phyloP scores from a whole-genome alignment of 331 rosid species.

The Cydonia oblonga region DNA sequence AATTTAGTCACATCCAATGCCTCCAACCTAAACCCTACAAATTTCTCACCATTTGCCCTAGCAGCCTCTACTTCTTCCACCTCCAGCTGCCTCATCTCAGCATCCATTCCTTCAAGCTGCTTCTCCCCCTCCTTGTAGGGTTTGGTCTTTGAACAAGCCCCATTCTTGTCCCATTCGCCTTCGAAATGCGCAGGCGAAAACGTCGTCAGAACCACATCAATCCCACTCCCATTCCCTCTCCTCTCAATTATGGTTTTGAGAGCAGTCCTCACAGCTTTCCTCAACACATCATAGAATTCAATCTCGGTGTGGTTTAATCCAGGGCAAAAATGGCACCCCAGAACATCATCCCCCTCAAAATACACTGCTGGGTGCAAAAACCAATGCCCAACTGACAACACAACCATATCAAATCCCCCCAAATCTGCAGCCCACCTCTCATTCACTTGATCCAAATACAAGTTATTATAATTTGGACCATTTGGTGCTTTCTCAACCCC shows the following conservation, averaged over 20 bases:
- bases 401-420: conserved; percentile 38
- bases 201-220: conserved; percentile 52
- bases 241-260: conserved; percentile 42
- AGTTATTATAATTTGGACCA: conserved; percentile 39
- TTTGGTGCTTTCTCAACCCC: conserved; percentile 55
- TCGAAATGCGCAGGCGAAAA: conserved; percentile 88
- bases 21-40: conserved; percentile 36
- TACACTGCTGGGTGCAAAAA: conserved; percentile 84
- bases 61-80: conserved; percentile 64
- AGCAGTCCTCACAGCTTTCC: conserved; percentile 55
- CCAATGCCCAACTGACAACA: conserved; percentile 85
- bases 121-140: conserved; percentile 53
- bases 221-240: conserved; percentile 23
- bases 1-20: conserved; percentile 65
- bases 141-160: conserved; percentile 63
- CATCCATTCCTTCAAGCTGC: conserved; percentile 69
- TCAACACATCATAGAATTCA: conserved; percentile 64
- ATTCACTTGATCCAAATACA: conserved; percentile 57
- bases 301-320: conserved; percentile 70
- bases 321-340: conserved; percentile 83
- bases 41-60: conserved; percentile 19
- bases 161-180: conserved; percentile 83
- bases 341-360: conserved; percentile 38
- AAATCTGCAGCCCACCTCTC: conserved; percentile 70
- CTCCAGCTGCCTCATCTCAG: conserved; percentile 57